Base-by-base conservation (phyloP, 352 stramenopile genomes). In the Paralagenidium karlingii region DNA sequence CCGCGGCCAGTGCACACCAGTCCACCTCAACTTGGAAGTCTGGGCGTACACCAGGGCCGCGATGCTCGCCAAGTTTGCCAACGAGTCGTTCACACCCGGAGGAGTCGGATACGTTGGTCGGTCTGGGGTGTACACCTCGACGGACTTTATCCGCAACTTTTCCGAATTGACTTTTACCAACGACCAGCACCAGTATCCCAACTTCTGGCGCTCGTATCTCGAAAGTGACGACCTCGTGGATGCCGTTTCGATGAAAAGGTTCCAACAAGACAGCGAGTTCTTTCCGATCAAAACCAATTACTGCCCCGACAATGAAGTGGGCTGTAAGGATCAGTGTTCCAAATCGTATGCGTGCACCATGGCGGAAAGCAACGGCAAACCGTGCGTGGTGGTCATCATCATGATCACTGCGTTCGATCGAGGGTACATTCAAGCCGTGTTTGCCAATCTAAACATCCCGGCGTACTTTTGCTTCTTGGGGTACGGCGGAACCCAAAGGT, bases 401-500 rank as follows among this genome's bases (percentile, higher is more conserved):
- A 55, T 82, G 44, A 77, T 77, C 60, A 47, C 47, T 3, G 65
- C 55, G 0, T 36, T 8, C 22, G n/a, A n/a, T n/a, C n/a, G n/a
- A n/a, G 30, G 30, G 3, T 82, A 66, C 20, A 50, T 76, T 18
- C 61, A 74, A 34, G 50, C 65, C 0, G 42, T 64, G 13, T 29
- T 80, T 12, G 43, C 49, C 12, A 82, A 80, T 50, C 28, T 67
- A 8, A 40, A 49, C 8, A 59, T 82, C 8, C 66, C 66, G 3
- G 60, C 68, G 0, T 82, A 80, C 53, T 78, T 82, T 28, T 82
- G 65, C 47, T 82, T 79, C 34, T 30, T 76, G n/a, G 63, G 63
- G 0, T 74, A 76, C 30, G 48, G 37, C 8, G 58, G 40, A 8
- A 43, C 67, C 6, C 45, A 60, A 12, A 22, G 48, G 8, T 77